Evolutionary conservation across 1,284 basidiomycete species (phyloP).

Genomic region (Pseudozyma sp.): DNA sequence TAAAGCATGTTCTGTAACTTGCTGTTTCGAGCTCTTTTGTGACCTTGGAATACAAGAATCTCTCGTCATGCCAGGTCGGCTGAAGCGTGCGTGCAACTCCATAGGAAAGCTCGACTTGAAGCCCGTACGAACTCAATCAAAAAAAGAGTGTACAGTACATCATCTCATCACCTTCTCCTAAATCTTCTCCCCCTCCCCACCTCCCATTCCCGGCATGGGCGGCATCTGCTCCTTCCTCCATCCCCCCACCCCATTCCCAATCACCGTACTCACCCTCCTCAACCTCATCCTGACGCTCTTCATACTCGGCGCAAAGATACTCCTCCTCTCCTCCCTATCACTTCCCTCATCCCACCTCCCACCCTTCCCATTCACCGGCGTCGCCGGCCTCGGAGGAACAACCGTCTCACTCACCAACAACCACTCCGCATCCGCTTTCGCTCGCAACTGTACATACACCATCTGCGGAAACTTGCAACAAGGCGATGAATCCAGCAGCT

Average conservation of each 20-base stretch:
- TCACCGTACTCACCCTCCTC: conserved; percentile 34
- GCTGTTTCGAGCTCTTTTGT: no score
- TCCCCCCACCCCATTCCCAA: conserved; percentile 14
- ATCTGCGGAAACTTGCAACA: conserved; percentile 29
- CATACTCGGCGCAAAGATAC: conserved; percentile 48
- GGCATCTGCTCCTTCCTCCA: background rate
- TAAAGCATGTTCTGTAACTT: background rate
- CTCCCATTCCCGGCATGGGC: background rate
- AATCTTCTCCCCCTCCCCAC: background rate
- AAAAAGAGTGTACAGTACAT: no score
- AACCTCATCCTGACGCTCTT: conserved; percentile 25
- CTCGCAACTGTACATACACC: conserved; percentile 32
- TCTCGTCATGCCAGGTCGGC: no score
- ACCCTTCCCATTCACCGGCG: background rate
- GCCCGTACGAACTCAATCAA: no score
- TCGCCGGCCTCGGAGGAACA: conserved; percentile 43
- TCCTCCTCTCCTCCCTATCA: conserved; percentile 12
- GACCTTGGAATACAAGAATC: no score
- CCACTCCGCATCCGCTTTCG: conserved; percentile 13
- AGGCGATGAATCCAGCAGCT: conserved; percentile 27
- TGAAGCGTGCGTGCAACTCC: no score
- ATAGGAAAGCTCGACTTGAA: no score
- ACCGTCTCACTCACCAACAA: conserved; percentile 37
- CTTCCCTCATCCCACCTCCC: background rate
- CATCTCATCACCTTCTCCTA: no score